Base-by-base conservation (phyloP, 108 stramenopile species). In the Bacterosira constricta region DNA sequence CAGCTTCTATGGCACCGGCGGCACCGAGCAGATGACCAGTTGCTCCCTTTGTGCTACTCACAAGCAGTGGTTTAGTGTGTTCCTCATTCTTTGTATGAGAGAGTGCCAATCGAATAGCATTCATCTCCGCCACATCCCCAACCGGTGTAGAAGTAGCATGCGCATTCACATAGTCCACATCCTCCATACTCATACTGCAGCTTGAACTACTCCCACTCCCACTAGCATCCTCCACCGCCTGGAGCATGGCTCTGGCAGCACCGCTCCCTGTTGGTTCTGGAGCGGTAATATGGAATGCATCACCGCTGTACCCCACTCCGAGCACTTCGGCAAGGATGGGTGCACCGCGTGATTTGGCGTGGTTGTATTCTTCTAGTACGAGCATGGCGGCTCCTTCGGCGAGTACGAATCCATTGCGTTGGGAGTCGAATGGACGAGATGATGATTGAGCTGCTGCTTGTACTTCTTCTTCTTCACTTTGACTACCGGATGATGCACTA, bases 71-170 rank as follows among this genome's bases (percentile, higher is more conserved):
- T 17, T 34, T 32, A 26, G 23, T 49, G 4, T 45, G 26, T 29
- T 62, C 30, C 13, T 17, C 27, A 1, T 0, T 42, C 6, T 3
- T 1, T 57, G 50, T 45, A 31, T 44, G 27, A 13, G 56, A 66
- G 17, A 96, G 63, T 30, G 89, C 80, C 29, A 64, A 53, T 41
- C 87, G 71, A 13, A 99, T 89, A 8, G 94, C 96, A 29, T 69
- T 41, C 12, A 81, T 79, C 73, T 99, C 98, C 17, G 93, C 91
- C 31, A 89, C 88, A 74, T 99, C 99, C 6, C 97, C 97, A 39
- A 90, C 72, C 1, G 99, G 97, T 2, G 99, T 99, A 2, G 91
- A 92, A 0, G 99, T 98, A n/a, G 97, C 97, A 71, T 98, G 99
- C 7, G 99, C 96, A 67, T 99, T 98, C 9, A 98, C 80, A 63